Evolutionary conservation across 108 stramenopile species (phyloP), one percentile per base, ranked within the genome.

Genomic region (Cyclotella baltica): DNA sequence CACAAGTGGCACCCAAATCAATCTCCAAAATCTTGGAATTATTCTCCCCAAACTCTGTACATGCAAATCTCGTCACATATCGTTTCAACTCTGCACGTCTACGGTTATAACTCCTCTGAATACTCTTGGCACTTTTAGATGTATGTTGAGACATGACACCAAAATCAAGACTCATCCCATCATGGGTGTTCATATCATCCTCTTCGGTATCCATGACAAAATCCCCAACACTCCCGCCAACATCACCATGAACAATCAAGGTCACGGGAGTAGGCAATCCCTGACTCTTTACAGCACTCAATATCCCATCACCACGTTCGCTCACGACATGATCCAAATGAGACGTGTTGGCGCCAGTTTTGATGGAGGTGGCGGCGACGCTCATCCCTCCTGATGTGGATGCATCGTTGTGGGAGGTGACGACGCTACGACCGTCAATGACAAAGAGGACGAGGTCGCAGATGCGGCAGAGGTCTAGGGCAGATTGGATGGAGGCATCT

Each of bases 191-290:
- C 3, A 10, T 63, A 25, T 40, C 38, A 11, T 43, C 69, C n/a
- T 53, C 69, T 19, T 70, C 74, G 20, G 34, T 25, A 28, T 51
- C 73, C 73, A 37, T 51, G 11, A 36, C 46, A 57, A 48, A 48
- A 33, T 34, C 71, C 5, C 63, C 63, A 23, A 25, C 28, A 38
- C 15, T 43, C 22, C 31, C 31, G 20, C 80, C 61, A 30, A 31
- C 57, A 46, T 62, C 38, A 15, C 53, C 70, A 79, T 84, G 81
- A 40, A 90, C 92, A 27, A 97, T 53, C 66, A 96, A 70, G 27
- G 96, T 96, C n/a, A 96, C 83, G 15, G 92, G 84, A 22, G 94
- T 83, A 8, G 99, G 98, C 30, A 98, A 70, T n/a, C 98, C 99
- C 75, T 96, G 95, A 19, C 93, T 92, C 80, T 98, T 98, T 67